Evolutionary conservation across 192 early-diverging fungal genomes (phyloP).

Genomic region (Mortierella claussenii): DNA sequence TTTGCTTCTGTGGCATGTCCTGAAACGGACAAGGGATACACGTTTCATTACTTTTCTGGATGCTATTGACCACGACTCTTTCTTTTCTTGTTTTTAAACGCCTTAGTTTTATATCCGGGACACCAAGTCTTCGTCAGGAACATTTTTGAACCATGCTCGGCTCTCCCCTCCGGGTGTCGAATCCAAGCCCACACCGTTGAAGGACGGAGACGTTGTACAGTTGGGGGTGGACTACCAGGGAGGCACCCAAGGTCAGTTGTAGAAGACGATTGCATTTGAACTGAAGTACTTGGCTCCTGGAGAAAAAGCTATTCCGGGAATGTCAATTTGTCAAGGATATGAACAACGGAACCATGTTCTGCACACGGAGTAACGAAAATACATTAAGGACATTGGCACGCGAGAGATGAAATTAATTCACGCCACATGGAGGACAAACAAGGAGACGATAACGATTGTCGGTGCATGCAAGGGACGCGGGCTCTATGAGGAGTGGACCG

Average conservation of each 20-base stretch:
- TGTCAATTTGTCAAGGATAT: no score
- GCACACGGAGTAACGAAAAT: background rate
- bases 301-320: no score
- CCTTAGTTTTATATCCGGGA: constrained; percentile 92
- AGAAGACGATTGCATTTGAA: background rate
- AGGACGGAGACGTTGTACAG: constrained; percentile 94
- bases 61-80: background rate
- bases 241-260: constrained; percentile 73
- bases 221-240: constrained; percentile 98
- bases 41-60: background rate
- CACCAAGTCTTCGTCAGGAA: constrained; percentile 96
- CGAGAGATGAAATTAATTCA: background rate
- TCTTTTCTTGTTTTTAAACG: constrained; percentile 2
- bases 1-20: background rate
- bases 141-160: constrained; percentile 95
- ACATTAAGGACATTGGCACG: background rate
- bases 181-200: constrained; percentile 81
- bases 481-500: background rate
- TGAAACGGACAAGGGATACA: background rate
- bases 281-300: background rate
- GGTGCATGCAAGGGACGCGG: background rate
- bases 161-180: constrained; percentile 88
- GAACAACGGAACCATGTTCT: background rate
- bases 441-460: constrained; percentile 2
- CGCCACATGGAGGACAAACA: background rate